A percentile compares a stretch with the other conserved stretches of the same genome.
Evolutionary conservation across 768 basidiomycete species (phyloP).

Genomic region (Auricularia auricula-judae): DNA sequence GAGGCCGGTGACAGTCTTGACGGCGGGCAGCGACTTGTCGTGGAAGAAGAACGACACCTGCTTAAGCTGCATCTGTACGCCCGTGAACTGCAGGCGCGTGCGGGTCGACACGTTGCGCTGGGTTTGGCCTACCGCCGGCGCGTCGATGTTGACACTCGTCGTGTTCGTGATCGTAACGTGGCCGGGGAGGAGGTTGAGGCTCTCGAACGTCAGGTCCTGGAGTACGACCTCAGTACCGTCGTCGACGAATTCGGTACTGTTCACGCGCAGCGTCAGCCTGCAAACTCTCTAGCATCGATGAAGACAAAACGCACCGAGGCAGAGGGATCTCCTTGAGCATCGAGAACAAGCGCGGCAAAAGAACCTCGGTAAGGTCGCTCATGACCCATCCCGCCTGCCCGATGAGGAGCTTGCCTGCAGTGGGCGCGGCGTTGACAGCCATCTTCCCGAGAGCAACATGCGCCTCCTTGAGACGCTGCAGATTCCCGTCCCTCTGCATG

Average conservation of each 20-base stretch:
- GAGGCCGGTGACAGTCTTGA: slow-evolving; percentile 47
- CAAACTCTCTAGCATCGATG: too few species aligned
- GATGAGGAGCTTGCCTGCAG: slow-evolving; percentile 30
- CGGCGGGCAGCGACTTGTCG: slow-evolving; percentile 36
- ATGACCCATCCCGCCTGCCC: slow-evolving; percentile 66
- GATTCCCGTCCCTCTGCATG: slow-evolving; percentile 37
- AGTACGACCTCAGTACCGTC: slow-evolving; percentile 59
- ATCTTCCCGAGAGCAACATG: slow-evolving; percentile 38
- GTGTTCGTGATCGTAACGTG: slow-evolving; percentile 65
- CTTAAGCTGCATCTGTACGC: slow-evolving; percentile 47
- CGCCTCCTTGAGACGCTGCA: slow-evolving; percentile 35
- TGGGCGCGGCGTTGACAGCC: slow-evolving; percentile 32
- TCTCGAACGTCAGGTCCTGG: slow-evolving; percentile 62
- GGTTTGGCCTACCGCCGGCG: slow-evolving; percentile 25
- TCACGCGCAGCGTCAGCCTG: not conserved
- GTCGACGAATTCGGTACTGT: slow-evolving; percentile 63
- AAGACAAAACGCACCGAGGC: slow-evolving; percentile 37
- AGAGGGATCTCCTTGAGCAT: slow-evolving; percentile 55
- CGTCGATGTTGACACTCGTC: slow-evolving; percentile 39
- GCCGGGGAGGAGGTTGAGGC: slow-evolving; percentile 54
- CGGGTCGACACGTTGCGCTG: slow-evolving; percentile 48
- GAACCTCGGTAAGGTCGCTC: slow-evolving; percentile 75
- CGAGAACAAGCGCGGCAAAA: slow-evolving; percentile 46
- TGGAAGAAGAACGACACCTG: slow-evolving; percentile 69
- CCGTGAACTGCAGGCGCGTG: slow-evolving; percentile 55